phyloP scores from a whole-genome alignment of 2,329 filamentous ascomycete genomes.

The Penicillium thymicola region DNA sequence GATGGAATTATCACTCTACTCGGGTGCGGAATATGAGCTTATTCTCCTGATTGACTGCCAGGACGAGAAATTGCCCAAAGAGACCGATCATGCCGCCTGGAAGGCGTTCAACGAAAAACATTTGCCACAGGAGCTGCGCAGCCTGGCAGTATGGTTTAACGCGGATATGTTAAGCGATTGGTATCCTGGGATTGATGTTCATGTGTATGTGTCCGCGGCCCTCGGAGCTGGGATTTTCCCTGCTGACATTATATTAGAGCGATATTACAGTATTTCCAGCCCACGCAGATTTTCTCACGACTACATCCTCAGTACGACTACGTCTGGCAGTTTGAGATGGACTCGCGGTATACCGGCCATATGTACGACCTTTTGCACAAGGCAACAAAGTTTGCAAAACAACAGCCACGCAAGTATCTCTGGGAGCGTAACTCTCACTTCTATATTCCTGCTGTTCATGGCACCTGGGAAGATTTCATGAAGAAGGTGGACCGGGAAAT shows the following conservation, averaged over 20 bases:
- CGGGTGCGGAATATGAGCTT: conserved; percentile 81
- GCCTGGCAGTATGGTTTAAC: conserved; percentile 11
- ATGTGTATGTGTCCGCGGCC: conserved; percentile 2
- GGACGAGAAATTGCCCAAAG: conserved; percentile 63
- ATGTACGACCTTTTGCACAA: conserved; percentile 10
- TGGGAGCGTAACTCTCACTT: conserved; percentile 19
- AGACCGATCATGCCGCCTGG: not conserved
- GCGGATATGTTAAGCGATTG: conserved; percentile 7
- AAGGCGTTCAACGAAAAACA: conserved; percentile 3
- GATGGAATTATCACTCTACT: conserved; percentile 73
- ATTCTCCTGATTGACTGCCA: conserved; percentile 84
- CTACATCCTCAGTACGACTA: conserved; percentile 14
- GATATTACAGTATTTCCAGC: conserved; percentile 14
- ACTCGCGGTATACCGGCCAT: conserved; percentile 15
- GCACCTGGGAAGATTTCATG: conserved; percentile 9
- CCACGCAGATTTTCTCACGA: conserved; percentile 11
- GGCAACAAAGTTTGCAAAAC: conserved; percentile 11
- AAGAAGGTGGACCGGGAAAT: conserved; percentile 7
- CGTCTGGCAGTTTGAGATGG: conserved; percentile 17
- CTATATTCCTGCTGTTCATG: conserved; percentile 13
- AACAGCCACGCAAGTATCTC: conserved; percentile 13
- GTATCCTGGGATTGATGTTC: conserved; percentile 13
- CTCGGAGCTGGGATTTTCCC: not conserved
- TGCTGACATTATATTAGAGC: not conserved
- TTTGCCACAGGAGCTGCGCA: conserved; percentile 9